Evolutionary conservation across 257 asterid species (phyloP).

Genomic region (Parsonsia alboflavescens): DNA sequence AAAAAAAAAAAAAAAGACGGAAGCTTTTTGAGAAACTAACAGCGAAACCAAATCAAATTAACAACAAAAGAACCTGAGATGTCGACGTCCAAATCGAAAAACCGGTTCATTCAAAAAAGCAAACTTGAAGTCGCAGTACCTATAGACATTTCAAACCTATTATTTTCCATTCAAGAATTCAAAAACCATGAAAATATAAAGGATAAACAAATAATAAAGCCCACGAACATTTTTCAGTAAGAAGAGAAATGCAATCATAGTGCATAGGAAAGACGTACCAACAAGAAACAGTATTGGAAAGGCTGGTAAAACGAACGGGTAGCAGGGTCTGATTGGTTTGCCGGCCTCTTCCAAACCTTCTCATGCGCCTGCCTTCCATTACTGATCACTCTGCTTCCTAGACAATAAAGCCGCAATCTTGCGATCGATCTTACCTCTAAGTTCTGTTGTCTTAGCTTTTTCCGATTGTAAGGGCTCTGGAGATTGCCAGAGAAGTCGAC

Average conservation of each 20-base stretch:
- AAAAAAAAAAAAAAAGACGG: background rate
- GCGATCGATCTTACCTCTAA: no score
- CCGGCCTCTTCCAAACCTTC: slow-evolving; percentile 39
- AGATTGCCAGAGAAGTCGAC: background rate
- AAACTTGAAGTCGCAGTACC: slow-evolving; percentile 83
- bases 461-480: background rate
- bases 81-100: slow-evolving; percentile 62
- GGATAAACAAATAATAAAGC: slow-evolving; percentile 2
- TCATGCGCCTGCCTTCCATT: slow-evolving; percentile 55
- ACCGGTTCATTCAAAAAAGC: slow-evolving; percentile 54
- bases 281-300: slow-evolving; percentile 56
- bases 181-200: slow-evolving; percentile 1
- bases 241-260: slow-evolving; percentile 1
- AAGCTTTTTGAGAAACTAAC: background rate
- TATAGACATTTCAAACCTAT: slow-evolving; percentile 9
- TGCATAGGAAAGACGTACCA: slow-evolving; percentile 34
- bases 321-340: slow-evolving; percentile 40
- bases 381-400: background rate
- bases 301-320: slow-evolving; percentile 45
- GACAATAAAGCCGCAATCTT: background rate
- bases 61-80: slow-evolving; percentile 43
- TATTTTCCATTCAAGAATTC: background rate
- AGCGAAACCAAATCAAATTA: background rate
- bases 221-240: background rate
- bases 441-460: background rate